These are phyloP conservation scores for Moesziomyces sp. DNA, from an alignment of 1,284 basidiomycete species.

Conservation along the genomic window DNA sequence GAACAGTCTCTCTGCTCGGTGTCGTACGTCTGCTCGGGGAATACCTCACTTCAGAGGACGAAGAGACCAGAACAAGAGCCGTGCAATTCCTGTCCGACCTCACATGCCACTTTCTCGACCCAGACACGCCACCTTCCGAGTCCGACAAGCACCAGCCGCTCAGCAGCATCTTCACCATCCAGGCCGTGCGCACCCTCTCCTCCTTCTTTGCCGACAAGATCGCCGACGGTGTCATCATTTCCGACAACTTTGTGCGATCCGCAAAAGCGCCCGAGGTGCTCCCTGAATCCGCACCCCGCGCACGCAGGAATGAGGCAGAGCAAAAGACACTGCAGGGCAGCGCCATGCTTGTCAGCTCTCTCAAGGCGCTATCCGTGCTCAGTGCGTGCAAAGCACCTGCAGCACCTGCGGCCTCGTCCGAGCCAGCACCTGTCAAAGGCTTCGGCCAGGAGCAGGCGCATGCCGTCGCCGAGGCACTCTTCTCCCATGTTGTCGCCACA, in stretches of 20 bases:
- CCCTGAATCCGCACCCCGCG: constrained; percentile 51
- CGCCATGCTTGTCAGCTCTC: constrained; percentile 69
- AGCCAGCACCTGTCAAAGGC: constrained; percentile 69
- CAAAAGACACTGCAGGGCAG: constrained; percentile 52
- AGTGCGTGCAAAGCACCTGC: constrained; percentile 31
- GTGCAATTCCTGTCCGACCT: constrained; percentile 69
- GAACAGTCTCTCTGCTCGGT: constrained; percentile 72
- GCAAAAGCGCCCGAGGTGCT: constrained; percentile 52
- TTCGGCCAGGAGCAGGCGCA: constrained; percentile 80
- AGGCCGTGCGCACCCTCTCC: constrained; percentile 79
- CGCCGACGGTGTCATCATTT: constrained; percentile 76
- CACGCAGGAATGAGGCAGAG: constrained; percentile 41
- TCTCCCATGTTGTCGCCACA: constrained; percentile 82
- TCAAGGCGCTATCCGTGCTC: constrained; percentile 77
- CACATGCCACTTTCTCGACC: constrained; percentile 45
- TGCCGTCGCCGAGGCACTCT: constrained; percentile 76
- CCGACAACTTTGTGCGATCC: constrained; percentile 44
- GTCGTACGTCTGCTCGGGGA: constrained; percentile 88
- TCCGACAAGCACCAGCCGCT: constrained; percentile 70
- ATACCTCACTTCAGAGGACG: constrained; percentile 86
- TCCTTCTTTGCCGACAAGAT: constrained; percentile 87
- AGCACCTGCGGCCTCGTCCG: not conserved
- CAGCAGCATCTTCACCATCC: constrained; percentile 77
- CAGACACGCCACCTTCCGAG: constrained; percentile 1
- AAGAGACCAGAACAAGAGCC: constrained; percentile 79